These are phyloP conservation scores for Tylopilus plumbeoviolaceoides DNA, from an alignment of 768 basidiomycete species.

Conservation along the genomic window DNA sequence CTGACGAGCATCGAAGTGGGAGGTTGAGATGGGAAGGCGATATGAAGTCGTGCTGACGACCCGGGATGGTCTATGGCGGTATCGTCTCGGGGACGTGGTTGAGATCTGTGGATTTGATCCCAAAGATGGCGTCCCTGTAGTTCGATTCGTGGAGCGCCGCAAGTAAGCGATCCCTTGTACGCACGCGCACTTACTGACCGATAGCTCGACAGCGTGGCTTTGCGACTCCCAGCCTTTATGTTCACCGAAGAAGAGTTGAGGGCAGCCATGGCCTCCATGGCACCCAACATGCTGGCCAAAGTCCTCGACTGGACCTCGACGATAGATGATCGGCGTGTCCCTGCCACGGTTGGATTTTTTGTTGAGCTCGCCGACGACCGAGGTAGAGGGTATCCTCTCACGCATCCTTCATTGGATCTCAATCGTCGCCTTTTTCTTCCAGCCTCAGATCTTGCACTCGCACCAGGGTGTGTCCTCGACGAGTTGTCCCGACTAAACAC, in stretches of 20 bases:
- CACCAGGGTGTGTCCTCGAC: background rate
- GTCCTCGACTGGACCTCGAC: slow-evolving; percentile 16
- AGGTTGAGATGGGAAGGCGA: slow-evolving; percentile 5
- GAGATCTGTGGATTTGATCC: slow-evolving; percentile 21
- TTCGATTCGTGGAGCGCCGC: slow-evolving; percentile 14
- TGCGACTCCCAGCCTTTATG: background rate
- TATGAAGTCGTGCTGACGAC: slow-evolving; percentile 23
- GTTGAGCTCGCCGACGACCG: slow-evolving; percentile 8
- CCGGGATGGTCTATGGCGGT: slow-evolving; percentile 17
- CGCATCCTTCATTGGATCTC: background rate
- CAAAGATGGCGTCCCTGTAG: slow-evolving; percentile 13
- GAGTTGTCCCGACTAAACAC: background rate
- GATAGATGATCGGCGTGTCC: slow-evolving; percentile 4
- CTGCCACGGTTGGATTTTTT: slow-evolving; percentile 14
- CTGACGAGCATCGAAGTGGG: slow-evolving; percentile 15
- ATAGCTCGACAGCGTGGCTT: background rate
- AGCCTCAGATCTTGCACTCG: background rate
- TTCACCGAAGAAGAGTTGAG: slow-evolving; percentile 12
- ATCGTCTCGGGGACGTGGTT: slow-evolving; percentile 18
- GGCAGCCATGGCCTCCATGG: background rate
- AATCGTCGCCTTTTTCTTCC: too few relatives aligned
- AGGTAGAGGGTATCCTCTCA: background rate
- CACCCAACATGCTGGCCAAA: background rate
- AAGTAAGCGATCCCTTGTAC: slow-evolving; percentile 4
- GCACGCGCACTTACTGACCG: background rate